Conservation (phyloP, 805 yeast genomes). For the Candida chilensis region DNA sequence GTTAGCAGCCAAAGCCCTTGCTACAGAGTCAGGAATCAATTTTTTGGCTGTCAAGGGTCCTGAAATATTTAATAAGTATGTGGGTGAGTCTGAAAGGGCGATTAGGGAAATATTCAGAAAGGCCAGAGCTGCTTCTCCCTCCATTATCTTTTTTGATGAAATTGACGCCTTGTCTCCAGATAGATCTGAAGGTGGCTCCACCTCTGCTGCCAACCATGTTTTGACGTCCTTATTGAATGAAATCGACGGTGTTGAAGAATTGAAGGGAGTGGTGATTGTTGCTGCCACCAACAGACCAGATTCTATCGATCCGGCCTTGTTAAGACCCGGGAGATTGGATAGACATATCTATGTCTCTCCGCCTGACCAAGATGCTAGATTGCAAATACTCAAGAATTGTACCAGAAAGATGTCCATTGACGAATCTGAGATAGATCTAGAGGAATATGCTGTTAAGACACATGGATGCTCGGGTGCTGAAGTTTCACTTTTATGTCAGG, state of each 20-base stretch:
- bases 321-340: conserved; percentile 94
- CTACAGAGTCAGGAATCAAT: conserved; percentile 91
- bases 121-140: conserved; percentile 92
- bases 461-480: conserved; percentile 98
- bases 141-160: conserved; percentile 92
- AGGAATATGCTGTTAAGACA: conserved; percentile 48
- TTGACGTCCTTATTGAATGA: conserved; percentile 87
- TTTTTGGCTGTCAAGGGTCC: conserved; percentile 96
- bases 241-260: conserved; percentile 94
- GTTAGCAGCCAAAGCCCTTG: conserved; percentile 87
- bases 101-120: conserved; percentile 89
- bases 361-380: conserved; percentile 75
- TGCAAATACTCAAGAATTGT: conserved; percentile 66
- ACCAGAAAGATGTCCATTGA: conserved; percentile 54
- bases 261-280: conserved; percentile 86
- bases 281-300: conserved; percentile 98
- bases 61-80: conserved; percentile 88
- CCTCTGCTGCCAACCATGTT: conserved; percentile 75
- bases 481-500: conserved; percentile 84
- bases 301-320: conserved; percentile 82
- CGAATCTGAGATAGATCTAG: conserved; percentile 34
- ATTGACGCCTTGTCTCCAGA: conserved; percentile 87
- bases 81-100: conserved; percentile 91
- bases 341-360: conserved; percentile 90
- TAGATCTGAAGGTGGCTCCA: conserved; percentile 51